Conservation (phyloP, 2,329 filamentous ascomycete species). For the Arthrobotrys megalospora region DNA sequence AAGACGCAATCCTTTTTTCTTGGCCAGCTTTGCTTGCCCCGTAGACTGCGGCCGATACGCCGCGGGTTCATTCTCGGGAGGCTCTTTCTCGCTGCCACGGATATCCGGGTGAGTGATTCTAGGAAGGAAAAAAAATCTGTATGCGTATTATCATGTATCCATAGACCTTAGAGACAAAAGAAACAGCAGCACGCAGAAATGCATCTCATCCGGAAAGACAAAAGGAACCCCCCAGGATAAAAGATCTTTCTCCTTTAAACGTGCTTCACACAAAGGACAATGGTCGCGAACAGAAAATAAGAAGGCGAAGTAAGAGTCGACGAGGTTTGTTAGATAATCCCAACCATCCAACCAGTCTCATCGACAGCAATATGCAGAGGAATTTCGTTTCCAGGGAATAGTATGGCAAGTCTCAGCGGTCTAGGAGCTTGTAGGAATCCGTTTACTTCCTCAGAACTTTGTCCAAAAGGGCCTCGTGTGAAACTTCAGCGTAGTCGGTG, state of each 20-base stretch:
- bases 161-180: slow-evolving; percentile 47
- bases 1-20: slow-evolving; percentile 34
- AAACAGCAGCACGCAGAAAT: slow-evolving; percentile 50
- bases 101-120: slow-evolving; percentile 23
- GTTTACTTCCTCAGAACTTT: slow-evolving; percentile 68
- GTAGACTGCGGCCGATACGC: slow-evolving; percentile 28
- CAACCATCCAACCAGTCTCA: slow-evolving; percentile 28
- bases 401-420: neutral
- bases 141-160: slow-evolving; percentile 55
- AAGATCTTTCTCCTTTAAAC: slow-evolving; percentile 36
- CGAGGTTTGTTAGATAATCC: slow-evolving; percentile 29
- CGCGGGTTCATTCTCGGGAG: slow-evolving; percentile 16
- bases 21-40: slow-evolving; percentile 14
- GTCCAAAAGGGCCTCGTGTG: slow-evolving; percentile 80
- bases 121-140: slow-evolving; percentile 38
- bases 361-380: slow-evolving; percentile 26
- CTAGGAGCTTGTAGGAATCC: neutral
- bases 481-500: slow-evolving; percentile 86
- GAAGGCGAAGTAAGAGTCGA: slow-evolving; percentile 17
- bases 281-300: slow-evolving; percentile 30
- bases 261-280: slow-evolving; percentile 37
- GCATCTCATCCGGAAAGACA: slow-evolving; percentile 43
- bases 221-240: slow-evolving; percentile 22
- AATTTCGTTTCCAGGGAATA: neutral
- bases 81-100: slow-evolving; percentile 10